Conservation (phyloP, 306 rosid species). For the Dalbergia cultrata region DNA sequence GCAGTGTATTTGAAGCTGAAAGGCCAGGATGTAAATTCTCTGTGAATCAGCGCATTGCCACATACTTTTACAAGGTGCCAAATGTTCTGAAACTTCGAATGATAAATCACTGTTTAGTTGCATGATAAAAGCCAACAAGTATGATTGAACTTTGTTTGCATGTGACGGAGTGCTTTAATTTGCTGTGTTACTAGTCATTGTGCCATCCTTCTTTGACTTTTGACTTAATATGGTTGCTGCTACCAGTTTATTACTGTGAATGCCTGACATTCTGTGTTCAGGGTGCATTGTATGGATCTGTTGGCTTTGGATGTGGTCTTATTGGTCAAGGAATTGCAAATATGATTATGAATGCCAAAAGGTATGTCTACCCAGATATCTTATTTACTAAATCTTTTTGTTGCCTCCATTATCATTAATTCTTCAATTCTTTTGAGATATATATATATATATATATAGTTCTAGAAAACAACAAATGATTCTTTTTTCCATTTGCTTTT, state of each 20-base stretch:
- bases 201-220: conserved; percentile 9
- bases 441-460: neutral
- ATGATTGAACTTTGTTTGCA: conserved; percentile 23
- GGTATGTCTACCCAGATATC: conserved; percentile 54
- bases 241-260: conserved; percentile 18
- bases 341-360: conserved; percentile 87
- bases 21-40: conserved; percentile 91
- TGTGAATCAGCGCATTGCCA: conserved; percentile 71
- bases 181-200: conserved; percentile 21
- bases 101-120: conserved; percentile 21
- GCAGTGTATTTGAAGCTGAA: conserved; percentile 96
- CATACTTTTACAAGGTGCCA: conserved; percentile 83
- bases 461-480: neutral
- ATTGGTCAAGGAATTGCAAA: conserved; percentile 98
- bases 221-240: conserved; percentile 31
- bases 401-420: conserved; percentile 11
- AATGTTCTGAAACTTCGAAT: conserved; percentile 17
- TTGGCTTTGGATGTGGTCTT: conserved; percentile 95
- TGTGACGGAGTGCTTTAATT: conserved; percentile 31
- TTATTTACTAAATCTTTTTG: conserved; percentile 29
- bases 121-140: conserved; percentile 18
- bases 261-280: conserved; percentile 57
- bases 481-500: conserved; percentile 14
- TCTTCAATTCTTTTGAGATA: neutral
- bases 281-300: conserved; percentile 91